These are phyloP conservation scores for Vitis cinerea DNA, from an alignment of 164 flowering plant genomes.

Conservation along the genomic window DNA sequence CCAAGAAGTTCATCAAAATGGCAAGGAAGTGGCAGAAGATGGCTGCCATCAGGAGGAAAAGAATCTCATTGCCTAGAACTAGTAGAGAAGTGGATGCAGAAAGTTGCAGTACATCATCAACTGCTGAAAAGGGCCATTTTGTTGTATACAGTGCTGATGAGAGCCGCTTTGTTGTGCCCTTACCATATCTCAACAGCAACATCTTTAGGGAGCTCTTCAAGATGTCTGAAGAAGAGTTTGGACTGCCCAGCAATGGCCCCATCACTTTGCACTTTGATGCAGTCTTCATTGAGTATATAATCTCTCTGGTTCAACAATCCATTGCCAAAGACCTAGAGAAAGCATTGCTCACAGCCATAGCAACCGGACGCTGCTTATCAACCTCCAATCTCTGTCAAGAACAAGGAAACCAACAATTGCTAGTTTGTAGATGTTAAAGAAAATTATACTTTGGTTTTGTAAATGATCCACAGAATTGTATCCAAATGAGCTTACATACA, in stretches of 20 bases:
- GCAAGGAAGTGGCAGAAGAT: slow-evolving; percentile 14
- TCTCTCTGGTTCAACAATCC: slow-evolving; percentile 10
- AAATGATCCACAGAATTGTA: too few relatives aligned
- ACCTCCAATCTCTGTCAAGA: not conserved
- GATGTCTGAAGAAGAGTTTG: slow-evolving; percentile 31
- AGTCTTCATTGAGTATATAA: slow-evolving; percentile 18
- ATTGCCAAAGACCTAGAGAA: slow-evolving; percentile 14
- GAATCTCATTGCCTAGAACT: slow-evolving; percentile 7
- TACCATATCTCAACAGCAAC: slow-evolving; percentile 1
- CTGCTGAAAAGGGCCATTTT: slow-evolving; percentile 28
- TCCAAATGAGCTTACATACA: too few relatives aligned
- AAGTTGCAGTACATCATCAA: not conserved
- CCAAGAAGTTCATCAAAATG: slow-evolving; percentile 9
- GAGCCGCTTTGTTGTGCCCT: slow-evolving; percentile 18
- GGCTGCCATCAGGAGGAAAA: slow-evolving; percentile 9
- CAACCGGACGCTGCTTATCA: slow-evolving; percentile 5
- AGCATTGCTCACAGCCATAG: slow-evolving; percentile 13
- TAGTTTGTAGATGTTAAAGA: too few relatives aligned
- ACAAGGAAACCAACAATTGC: too few relatives aligned
- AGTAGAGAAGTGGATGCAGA: not conserved
- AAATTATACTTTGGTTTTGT: too few relatives aligned
- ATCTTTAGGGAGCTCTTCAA: slow-evolving; percentile 15
- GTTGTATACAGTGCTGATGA: slow-evolving; percentile 19
- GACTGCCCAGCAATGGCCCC: slow-evolving; percentile 22
- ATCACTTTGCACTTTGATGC: slow-evolving; percentile 22